Evolutionary conservation across 768 basidiomycete genomes (phyloP).

Genomic region (Dioszegia crocea): DNA sequence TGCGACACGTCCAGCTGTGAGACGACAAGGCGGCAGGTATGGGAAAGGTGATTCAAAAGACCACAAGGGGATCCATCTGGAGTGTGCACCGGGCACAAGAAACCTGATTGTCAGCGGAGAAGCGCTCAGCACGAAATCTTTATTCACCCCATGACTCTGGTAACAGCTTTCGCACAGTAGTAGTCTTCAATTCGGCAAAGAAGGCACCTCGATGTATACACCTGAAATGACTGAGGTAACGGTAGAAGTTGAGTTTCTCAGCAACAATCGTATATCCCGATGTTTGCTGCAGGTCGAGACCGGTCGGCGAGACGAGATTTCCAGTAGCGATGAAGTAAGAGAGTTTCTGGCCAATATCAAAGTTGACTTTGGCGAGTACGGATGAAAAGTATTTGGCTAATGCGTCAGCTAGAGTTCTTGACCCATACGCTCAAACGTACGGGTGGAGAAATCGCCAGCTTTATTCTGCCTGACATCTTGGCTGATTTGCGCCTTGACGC

Average conservation of each 20-base stretch:
- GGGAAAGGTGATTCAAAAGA: slow-evolving; percentile 90
- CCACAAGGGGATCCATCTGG: slow-evolving; percentile 98
- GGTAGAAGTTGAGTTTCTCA: slow-evolving; percentile 97
- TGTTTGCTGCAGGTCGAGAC: slow-evolving; percentile 93
- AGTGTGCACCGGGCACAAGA: slow-evolving; percentile 96
- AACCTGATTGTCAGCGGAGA: slow-evolving; percentile 57
- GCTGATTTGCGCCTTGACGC: slow-evolving; percentile 59
- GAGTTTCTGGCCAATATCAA: slow-evolving; percentile 84
- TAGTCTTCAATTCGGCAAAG: slow-evolving; percentile 97
- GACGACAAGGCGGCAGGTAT: slow-evolving; percentile 87
- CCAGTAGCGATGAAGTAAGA: slow-evolving; percentile 96
- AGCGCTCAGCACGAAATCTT: not conserved
- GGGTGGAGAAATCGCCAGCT: slow-evolving; percentile 76
- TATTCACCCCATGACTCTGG: slow-evolving; percentile 93
- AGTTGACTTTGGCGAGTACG: slow-evolving; percentile 71
- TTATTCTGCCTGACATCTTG: slow-evolving; percentile 72
- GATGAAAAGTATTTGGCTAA: slow-evolving; percentile 77
- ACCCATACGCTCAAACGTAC: slow-evolving; percentile 57
- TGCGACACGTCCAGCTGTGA: slow-evolving; percentile 67
- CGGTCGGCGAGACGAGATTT: slow-evolving; percentile 87
- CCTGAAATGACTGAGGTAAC: slow-evolving; percentile 96
- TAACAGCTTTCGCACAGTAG: slow-evolving; percentile 88
- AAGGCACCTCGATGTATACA: slow-evolving; percentile 99
- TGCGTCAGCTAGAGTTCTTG: not conserved
- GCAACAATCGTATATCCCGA: slow-evolving; percentile 99